Base-by-base conservation (phyloP, 2,329 filamentous ascomycete species). In the Amesomyces nigricolor region DNA sequence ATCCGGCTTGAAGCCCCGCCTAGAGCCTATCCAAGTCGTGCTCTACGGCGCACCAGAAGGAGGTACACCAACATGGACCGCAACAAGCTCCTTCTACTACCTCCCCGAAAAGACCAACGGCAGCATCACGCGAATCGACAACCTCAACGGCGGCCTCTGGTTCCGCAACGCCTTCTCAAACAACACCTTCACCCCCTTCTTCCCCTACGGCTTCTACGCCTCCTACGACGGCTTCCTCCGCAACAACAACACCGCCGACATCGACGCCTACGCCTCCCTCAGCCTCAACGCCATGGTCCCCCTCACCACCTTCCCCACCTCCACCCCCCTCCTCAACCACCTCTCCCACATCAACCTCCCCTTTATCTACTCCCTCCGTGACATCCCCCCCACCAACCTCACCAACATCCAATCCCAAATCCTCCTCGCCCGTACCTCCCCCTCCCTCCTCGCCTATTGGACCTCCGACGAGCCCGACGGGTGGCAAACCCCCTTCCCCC, bases 391-490 rank as follows among this genome's bases (percentile, higher is more conserved):
- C 63, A 71, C 70, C 62, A 78, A 78, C 61, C 60, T 74, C 35
- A 71, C 70, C 2, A 71, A 71, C 48, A 69, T 75, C 0, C 60
- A 62, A 19, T 19, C 26, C 61, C 67, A 55, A 71, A 75, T 75
- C 32, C 66, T 69, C 0, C 67, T 69, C 3, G 70, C 73, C n/a
- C 72, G 70, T 46, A 63, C 72, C 54, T 69, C 70, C 53, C 65
- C 70, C 0, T 71, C 69, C 10, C 61, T 77, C 1, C 75, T 75
- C 48, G 70, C 72, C 4, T 78, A 77, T 58, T 77, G 74, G 72
- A 72, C 67, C 7, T 69, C 71, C 2, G 75, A 78, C 51, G 74
- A 78, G 72, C 78, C 80, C 5, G 81, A 83, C 63, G 81, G 81
- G 17, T 73, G 74, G 66, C 74, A 79, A 53, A 75, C 83, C 61